These are phyloP conservation scores for Metarhizium rileyi DNA, from an alignment of 2,329 filamentous ascomycete genomes.

Conservation along the genomic window DNA sequence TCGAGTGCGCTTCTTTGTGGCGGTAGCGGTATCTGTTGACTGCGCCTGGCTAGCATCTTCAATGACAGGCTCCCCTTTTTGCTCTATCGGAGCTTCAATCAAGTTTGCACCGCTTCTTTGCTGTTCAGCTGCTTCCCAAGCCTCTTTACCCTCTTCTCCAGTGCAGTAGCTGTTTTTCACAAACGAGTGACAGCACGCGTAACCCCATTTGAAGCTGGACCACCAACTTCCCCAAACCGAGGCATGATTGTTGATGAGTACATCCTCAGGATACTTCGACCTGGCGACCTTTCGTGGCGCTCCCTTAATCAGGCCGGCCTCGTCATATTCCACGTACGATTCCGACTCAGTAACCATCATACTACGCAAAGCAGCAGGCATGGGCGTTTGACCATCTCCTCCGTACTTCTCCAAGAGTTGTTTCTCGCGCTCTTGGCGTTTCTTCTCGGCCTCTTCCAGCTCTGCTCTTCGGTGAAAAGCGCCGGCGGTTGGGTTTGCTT, in stretches of 20 bases:
- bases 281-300: slow-evolving; percentile 64
- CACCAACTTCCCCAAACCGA: slow-evolving; percentile 97
- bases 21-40: slow-evolving; percentile 18
- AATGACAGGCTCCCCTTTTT: slow-evolving; percentile 13
- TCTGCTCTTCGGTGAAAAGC: slow-evolving; percentile 77
- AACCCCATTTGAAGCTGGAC: slow-evolving; percentile 91
- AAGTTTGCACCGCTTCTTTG: slow-evolving; percentile 40
- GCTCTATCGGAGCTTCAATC: slow-evolving; percentile 23
- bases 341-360: slow-evolving; percentile 72
- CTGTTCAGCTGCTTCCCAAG: slow-evolving; percentile 66
- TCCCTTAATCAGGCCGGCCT: slow-evolving; percentile 83
- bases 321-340: slow-evolving; percentile 87
- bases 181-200: slow-evolving; percentile 85
- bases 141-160: slow-evolving; percentile 74
- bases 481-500: slow-evolving; percentile 92
- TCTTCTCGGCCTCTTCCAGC: slow-evolving; percentile 59
- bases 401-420: slow-evolving; percentile 77
- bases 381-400: slow-evolving; percentile 44
- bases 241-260: slow-evolving; percentile 82
- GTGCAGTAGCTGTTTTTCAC: slow-evolving; percentile 98
- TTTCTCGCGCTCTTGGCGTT: slow-evolving; percentile 58
- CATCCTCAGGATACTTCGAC: slow-evolving; percentile 87
- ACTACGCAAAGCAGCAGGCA: slow-evolving; percentile 53
- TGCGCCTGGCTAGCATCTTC: slow-evolving; percentile 19
- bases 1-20: slow-evolving; percentile 60